A percentile compares a stretch with the other conserved stretches of the same genome.
These are phyloP conservation scores for Suillus subaureus DNA, from an alignment of 768 basidiomycete species.

Conservation along the genomic window DNA sequence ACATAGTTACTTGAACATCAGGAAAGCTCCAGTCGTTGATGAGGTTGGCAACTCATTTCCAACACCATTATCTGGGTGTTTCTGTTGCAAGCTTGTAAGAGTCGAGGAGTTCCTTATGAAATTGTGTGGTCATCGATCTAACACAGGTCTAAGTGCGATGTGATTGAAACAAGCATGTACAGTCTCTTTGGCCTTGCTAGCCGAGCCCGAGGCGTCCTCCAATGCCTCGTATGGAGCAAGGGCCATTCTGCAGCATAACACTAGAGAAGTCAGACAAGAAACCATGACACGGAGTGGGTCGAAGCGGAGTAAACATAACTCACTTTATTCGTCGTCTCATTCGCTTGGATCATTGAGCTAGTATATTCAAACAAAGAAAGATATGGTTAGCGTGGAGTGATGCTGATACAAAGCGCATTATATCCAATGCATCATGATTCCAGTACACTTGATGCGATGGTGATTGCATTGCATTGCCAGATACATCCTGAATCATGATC, in stretches of 20 bases:
- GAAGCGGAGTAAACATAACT: background rate
- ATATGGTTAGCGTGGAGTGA: background rate
- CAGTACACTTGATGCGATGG: background rate
- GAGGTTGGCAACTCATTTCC: background rate
- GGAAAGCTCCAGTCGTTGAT: background rate
- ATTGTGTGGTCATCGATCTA: background rate
- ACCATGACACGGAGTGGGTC: too few relatives aligned
- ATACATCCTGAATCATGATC: background rate
- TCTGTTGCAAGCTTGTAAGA: background rate
- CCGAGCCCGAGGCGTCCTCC: background rate
- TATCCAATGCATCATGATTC: too few relatives aligned
- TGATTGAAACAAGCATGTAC: background rate
- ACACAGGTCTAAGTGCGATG: background rate
- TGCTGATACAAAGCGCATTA: background rate
- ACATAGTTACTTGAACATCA: background rate
- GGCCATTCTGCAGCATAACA: background rate
- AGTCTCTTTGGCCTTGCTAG: too few relatives aligned
- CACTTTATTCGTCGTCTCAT: background rate
- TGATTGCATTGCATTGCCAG: background rate
- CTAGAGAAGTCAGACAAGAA: background rate
- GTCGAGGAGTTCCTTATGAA: background rate
- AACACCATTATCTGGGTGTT: background rate
- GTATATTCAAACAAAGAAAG: background rate
- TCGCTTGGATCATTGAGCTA: background rate
- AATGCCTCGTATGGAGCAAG: background rate